These are phyloP conservation scores for Sporormia fimetaria DNA, from an alignment of 495 filamentous ascomycete genomes.

Conservation along the genomic window DNA sequence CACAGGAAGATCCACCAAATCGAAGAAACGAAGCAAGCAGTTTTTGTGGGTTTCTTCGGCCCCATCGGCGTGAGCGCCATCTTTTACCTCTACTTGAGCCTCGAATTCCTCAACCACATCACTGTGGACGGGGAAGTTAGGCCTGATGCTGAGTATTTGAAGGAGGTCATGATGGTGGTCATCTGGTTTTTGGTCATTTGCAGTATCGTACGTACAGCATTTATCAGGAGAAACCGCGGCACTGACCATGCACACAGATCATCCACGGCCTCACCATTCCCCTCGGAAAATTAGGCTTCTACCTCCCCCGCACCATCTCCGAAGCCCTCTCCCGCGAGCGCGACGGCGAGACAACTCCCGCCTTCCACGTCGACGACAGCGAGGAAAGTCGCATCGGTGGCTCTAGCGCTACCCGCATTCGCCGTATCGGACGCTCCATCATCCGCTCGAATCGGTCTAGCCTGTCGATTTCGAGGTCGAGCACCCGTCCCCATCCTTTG, in stretches of 20 bases:
- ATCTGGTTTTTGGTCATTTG: slow-evolving; percentile 82
- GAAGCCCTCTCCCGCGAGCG: slow-evolving; percentile 39
- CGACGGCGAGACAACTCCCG: slow-evolving; percentile 10
- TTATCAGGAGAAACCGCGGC: too few relatives aligned
- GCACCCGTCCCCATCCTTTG: not conserved
- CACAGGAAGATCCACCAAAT: slow-evolving; percentile 73
- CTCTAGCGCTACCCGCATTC: slow-evolving; percentile 6
- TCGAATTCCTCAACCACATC: slow-evolving; percentile 52
- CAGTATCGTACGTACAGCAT: slow-evolving; percentile 55
- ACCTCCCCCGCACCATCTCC: slow-evolving; percentile 67
- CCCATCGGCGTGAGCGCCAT: slow-evolving; percentile 89
- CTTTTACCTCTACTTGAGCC: slow-evolving; percentile 74
- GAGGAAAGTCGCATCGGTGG: slow-evolving; percentile 4
- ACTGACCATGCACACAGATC: slow-evolving; percentile 51
- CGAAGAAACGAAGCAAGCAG: slow-evolving; percentile 57
- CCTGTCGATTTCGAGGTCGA: not conserved
- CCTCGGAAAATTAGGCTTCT: slow-evolving; percentile 69
- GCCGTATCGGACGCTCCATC: slow-evolving; percentile 16
- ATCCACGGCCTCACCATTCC: slow-evolving; percentile 83
- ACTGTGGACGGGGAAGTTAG: slow-evolving; percentile 47
- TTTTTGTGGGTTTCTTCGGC: slow-evolving; percentile 87
- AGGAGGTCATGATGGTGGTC: slow-evolving; percentile 55
- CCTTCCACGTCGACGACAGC: slow-evolving; percentile 16
- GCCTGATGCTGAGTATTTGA: slow-evolving; percentile 52
- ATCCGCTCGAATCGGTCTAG: slow-evolving; percentile 4